Evolutionary conservation across 352 stramenopile genomes (phyloP), one percentile per base, ranked within the genome.

Genomic region (Phytophthora sp.): DNA sequence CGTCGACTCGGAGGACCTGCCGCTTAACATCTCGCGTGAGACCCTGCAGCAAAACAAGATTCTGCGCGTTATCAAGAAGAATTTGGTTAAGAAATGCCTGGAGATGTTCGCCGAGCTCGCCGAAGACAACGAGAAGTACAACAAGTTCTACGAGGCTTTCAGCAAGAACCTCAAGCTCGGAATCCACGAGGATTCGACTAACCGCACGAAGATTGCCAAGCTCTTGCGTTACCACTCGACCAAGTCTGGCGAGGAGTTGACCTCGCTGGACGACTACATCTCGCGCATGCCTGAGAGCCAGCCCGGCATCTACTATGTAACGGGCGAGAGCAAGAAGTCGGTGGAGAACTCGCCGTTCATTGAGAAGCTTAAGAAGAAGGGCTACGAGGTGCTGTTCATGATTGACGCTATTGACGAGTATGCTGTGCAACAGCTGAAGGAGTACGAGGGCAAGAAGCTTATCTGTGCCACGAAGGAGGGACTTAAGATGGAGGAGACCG

Each of bases 21-120:
- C 98, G 36, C 86, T 99, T 13, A 99, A 99, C 91, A 99, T 99
- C 77, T 99, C 97, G 57, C 97, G 98, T 94, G 98, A 99, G 80
- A 99, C 96, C 36, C 91, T 99, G 44, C 98, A 99, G 86, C 97
- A 99, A 84, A 99, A 99, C 96, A 99, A 99, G 91, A 99, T 99
- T 76, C 83, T 99, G 54, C 90, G 94, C 61, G 98, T 99, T 60
- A 99, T 99, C 85, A 99, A 98, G 89, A 99, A 99, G 95, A 99
- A 99, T 79, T 73, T 99, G 57, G 87, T 99, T 47, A 99, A 99
- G 96, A 99, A 99, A 81, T 95, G 84, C 71, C 93, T 99, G 50
- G 98, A 99, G 72, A 98, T 99, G 88, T 99, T 99, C 82, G 98
- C 97, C 42, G 97, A 99, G 75, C 82, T 99, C n/a, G 90, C 94